phyloP scores from a whole-genome alignment of 306 rosid genomes.

The Prunus mongolica region DNA sequence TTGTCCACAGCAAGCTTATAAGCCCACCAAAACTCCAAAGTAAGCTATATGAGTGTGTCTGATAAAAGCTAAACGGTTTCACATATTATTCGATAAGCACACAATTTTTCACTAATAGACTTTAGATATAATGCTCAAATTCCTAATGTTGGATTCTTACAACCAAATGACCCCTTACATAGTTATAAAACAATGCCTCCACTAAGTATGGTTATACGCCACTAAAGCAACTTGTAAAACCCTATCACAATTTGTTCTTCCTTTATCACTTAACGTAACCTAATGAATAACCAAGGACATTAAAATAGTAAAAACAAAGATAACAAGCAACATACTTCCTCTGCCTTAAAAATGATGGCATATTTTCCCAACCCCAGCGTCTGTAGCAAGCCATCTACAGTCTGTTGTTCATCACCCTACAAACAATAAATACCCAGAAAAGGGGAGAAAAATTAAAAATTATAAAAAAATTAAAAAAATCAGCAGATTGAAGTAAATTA shows the following conservation, averaged over 20 bases:
- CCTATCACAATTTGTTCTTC: neutral
- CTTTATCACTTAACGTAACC: neutral
- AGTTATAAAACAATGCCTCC: neutral
- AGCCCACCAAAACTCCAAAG: neutral
- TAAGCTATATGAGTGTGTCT: neutral
- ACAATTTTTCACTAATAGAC: neutral
- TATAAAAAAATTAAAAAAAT: neutral
- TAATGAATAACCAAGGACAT: neutral
- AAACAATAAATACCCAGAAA: constrained; percentile 11
- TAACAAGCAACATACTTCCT: constrained; percentile 70
- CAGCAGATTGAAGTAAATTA: neutral
- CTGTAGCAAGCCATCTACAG: constrained; percentile 76
- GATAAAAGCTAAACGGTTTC: neutral
- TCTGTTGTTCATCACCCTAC: constrained; percentile 70
- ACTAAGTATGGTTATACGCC: neutral
- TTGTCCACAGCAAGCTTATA: neutral
- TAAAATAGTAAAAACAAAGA: neutral
- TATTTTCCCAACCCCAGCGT: constrained; percentile 81
- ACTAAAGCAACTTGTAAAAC: neutral
- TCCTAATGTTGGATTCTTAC: neutral
- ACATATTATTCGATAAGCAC: neutral
- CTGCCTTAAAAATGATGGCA: constrained; percentile 80
- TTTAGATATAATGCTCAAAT: neutral
- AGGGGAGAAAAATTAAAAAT: neutral
- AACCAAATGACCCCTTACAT: neutral